Conservation (phyloP, 257 asterid genomes). For the Solanum verrucosum region DNA sequence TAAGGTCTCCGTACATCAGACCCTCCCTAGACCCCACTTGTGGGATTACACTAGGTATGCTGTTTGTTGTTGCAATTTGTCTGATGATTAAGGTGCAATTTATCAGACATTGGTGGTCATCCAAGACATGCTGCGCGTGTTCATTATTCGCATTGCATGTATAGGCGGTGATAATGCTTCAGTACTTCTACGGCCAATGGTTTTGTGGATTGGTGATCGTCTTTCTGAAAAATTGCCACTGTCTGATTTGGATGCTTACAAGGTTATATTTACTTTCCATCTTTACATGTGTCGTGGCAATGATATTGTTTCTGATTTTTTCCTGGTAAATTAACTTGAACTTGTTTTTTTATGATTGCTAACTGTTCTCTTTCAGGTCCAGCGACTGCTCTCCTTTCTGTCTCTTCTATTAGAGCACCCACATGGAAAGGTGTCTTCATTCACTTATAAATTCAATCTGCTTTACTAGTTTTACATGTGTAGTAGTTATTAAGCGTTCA, state of each 20-base stretch:
- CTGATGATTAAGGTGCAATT: background rate
- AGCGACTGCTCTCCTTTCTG: conserved; percentile 60
- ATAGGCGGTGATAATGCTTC: conserved; percentile 62
- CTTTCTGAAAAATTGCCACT: conserved; percentile 41
- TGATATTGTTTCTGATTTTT: background rate
- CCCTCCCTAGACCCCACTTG: background rate
- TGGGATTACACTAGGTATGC: background rate
- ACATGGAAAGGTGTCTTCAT: conserved; percentile 61
- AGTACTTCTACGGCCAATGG: conserved; percentile 53
- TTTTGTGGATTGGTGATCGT: conserved; percentile 46
- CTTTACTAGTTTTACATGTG: background rate
- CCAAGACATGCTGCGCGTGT: conserved; percentile 79
- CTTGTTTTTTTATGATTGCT: conserved; percentile 9
- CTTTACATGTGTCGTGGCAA: background rate
- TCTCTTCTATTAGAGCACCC: conserved; percentile 85
- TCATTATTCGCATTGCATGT: conserved; percentile 70
- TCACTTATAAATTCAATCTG: background rate
- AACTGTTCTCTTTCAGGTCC: conserved; percentile 36
- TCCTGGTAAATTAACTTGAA: background rate
- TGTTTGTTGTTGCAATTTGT: background rate
- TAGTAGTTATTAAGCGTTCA: background rate
- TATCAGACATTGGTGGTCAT: conserved; percentile 34
- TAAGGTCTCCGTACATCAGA: background rate
- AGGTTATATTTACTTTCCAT: conserved; percentile 31
- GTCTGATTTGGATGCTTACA: conserved; percentile 64